These are phyloP conservation scores for Strobilomyces dryophilus DNA, from an alignment of 768 basidiomycete genomes.

Conservation along the genomic window DNA sequence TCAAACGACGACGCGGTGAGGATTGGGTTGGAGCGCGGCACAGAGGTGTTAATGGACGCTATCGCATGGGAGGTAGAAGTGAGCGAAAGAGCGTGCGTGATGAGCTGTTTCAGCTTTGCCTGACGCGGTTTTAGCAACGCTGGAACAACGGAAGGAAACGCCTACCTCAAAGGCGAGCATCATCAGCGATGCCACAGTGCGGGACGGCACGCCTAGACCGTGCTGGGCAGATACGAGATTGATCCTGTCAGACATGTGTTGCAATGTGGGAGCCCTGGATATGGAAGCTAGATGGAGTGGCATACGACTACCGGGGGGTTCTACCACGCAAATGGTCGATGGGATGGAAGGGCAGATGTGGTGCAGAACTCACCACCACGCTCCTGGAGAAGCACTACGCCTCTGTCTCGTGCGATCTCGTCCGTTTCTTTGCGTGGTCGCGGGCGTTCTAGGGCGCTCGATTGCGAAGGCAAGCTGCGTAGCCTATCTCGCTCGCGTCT, in stretches of 20 bases:
- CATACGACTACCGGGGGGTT: slow-evolving; percentile 65
- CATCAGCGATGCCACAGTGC: slow-evolving; percentile 63
- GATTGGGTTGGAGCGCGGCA: slow-evolving; percentile 37
- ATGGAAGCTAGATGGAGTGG: slow-evolving; percentile 72
- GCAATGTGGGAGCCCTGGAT: slow-evolving; percentile 66
- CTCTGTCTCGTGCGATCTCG: slow-evolving; percentile 68
- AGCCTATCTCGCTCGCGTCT: slow-evolving; percentile 74
- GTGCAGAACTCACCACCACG: slow-evolving; percentile 48
- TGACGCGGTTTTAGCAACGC: slow-evolving; percentile 22
- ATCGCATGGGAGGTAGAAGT: slow-evolving; percentile 75
- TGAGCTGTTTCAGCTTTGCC: slow-evolving; percentile 82
- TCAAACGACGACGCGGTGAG: slow-evolving; percentile 71
- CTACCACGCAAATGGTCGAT: slow-evolving; percentile 31
- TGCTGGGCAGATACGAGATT: slow-evolving; percentile 81
- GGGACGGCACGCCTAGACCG: slow-evolving; percentile 56
- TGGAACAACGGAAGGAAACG: slow-evolving; percentile 6
- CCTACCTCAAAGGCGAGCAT: slow-evolving; percentile 75
- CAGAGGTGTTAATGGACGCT: slow-evolving; percentile 65
- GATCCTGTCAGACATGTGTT: slow-evolving; percentile 75
- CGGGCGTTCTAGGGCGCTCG: slow-evolving; percentile 39
- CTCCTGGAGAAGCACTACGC: slow-evolving; percentile 59
- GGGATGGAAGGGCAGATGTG: background rate
- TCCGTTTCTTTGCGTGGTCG: slow-evolving; percentile 51
- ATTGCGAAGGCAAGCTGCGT: slow-evolving; percentile 44
- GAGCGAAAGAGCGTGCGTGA: slow-evolving; percentile 73